Conservation (phyloP, 257 asterid genomes). For the Solanum piurae region DNA sequence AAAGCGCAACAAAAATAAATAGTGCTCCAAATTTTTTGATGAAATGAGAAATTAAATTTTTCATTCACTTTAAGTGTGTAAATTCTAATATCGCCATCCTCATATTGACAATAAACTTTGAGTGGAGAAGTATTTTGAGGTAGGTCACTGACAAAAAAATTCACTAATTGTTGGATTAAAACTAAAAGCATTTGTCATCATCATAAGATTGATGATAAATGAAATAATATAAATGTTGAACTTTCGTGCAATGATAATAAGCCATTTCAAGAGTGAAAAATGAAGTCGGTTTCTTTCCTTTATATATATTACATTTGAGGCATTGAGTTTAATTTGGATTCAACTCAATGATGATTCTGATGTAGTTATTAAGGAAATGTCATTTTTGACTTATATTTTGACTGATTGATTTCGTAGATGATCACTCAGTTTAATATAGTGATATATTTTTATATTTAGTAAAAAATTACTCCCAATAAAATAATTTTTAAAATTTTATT, state of each 20-base stretch:
- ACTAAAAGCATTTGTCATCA: not conserved
- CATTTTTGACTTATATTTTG: not conserved
- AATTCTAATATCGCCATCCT: not conserved
- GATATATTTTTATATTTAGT: no score
- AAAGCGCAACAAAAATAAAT: not conserved
- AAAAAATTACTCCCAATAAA: no score
- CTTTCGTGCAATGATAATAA: not conserved
- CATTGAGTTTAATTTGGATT: not conserved
- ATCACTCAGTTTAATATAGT: no score
- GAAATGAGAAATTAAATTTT: not conserved
- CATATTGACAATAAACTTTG: not conserved
- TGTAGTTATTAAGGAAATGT: not conserved
- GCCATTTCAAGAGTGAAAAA: not conserved
- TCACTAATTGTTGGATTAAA: not conserved
- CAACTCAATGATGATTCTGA: not conserved
- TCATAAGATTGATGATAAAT: not conserved
- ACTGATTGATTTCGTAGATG: no score
- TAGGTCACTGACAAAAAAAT: not conserved
- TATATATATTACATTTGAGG: not conserved
- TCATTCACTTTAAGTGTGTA: not conserved
- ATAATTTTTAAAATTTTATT: no score
- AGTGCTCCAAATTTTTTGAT: not conserved
- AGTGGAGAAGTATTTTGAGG: not conserved
- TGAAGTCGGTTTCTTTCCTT: not conserved
- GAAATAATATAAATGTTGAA: not conserved